These are phyloP conservation scores for Paramyrothecium roridum DNA, from an alignment of 2,329 filamentous ascomycete genomes.

Conservation along the genomic window DNA sequence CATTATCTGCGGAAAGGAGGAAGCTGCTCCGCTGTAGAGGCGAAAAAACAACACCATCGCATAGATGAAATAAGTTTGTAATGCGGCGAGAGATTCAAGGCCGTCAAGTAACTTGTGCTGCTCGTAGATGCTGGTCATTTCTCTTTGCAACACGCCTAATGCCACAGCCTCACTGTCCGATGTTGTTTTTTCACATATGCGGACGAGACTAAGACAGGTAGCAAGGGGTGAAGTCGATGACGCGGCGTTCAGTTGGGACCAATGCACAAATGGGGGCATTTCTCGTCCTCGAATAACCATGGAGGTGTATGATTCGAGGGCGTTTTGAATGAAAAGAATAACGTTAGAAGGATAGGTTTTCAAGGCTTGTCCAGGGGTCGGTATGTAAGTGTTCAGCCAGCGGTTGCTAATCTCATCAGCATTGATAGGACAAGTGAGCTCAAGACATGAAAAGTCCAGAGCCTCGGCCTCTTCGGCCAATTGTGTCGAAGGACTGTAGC, in stretches of 20 bases:
- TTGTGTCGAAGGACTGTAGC: neutral
- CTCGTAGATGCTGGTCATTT: conserved; percentile 38
- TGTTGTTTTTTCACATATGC: conserved; percentile 32
- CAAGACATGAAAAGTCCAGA: conserved; percentile 29
- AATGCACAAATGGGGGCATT: conserved; percentile 42
- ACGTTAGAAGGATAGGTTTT: conserved; percentile 38
- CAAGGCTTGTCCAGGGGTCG: conserved; percentile 35
- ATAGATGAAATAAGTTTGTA: conserved; percentile 54
- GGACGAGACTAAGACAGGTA: conserved; percentile 37
- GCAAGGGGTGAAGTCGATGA: conserved; percentile 26
- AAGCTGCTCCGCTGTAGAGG: conserved; percentile 14
- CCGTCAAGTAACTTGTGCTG: conserved; percentile 20
- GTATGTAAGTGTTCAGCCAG: conserved; percentile 46
- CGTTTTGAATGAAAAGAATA: conserved; percentile 33
- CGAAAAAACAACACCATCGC: conserved; percentile 44
- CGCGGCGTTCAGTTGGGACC: conserved; percentile 24
- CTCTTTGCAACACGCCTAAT: conserved; percentile 30
- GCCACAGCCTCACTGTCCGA: conserved; percentile 27
- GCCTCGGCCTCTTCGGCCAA: neutral
- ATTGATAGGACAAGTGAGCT: conserved; percentile 42
- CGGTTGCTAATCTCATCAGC: conserved; percentile 43
- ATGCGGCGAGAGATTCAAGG: conserved; percentile 33
- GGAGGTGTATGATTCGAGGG: conserved; percentile 41
- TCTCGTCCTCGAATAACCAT: conserved; percentile 30
- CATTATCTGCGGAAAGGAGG: conserved; percentile 37